Conservation (phyloP, 371 early-diverging fungal species). For the Mortierella sp. region DNA sequence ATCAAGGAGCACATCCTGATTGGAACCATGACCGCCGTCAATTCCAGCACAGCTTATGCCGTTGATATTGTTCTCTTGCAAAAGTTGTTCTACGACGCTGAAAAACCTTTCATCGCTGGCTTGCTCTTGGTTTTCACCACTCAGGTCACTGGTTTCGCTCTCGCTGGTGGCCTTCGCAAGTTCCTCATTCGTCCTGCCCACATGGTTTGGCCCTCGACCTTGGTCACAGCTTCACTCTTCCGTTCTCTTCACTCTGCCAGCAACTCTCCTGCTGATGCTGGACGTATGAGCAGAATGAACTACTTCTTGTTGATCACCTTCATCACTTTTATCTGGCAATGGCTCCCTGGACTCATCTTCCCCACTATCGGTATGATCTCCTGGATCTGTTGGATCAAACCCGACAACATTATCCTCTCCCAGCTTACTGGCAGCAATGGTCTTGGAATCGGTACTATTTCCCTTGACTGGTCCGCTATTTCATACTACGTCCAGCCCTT, state of each 20-base stretch:
- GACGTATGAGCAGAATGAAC: slow-evolving; percentile 65
- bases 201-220: slow-evolving; percentile 90
- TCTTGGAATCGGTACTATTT: slow-evolving; percentile 48
- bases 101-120: slow-evolving; percentile 73
- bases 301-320: slow-evolving; percentile 74
- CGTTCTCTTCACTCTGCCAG: slow-evolving; percentile 73
- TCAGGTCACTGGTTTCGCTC: slow-evolving; percentile 84
- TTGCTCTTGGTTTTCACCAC: slow-evolving; percentile 74
- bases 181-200: slow-evolving; percentile 83
- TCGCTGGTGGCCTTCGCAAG: slow-evolving; percentile 82
- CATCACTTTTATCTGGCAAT: slow-evolving; percentile 62
- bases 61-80: slow-evolving; percentile 82
- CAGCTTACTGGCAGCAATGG: slow-evolving; percentile 62
- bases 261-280: slow-evolving; percentile 49
- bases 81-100: slow-evolving; percentile 70
- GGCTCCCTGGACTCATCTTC: slow-evolving; percentile 68
- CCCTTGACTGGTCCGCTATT: slow-evolving; percentile 53
- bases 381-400: slow-evolving; percentile 75
- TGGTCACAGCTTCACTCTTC: slow-evolving; percentile 82
- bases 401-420: slow-evolving; percentile 69
- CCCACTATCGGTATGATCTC: slow-evolving; percentile 67
- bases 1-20: slow-evolving; percentile 91
- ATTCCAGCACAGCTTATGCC: slow-evolving; percentile 74
- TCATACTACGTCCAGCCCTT: slow-evolving; percentile 42
- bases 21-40: slow-evolving; percentile 68